Conservation (phyloP, 2,329 filamentous ascomycete genomes). For the Paramyrothecium roridum region DNA sequence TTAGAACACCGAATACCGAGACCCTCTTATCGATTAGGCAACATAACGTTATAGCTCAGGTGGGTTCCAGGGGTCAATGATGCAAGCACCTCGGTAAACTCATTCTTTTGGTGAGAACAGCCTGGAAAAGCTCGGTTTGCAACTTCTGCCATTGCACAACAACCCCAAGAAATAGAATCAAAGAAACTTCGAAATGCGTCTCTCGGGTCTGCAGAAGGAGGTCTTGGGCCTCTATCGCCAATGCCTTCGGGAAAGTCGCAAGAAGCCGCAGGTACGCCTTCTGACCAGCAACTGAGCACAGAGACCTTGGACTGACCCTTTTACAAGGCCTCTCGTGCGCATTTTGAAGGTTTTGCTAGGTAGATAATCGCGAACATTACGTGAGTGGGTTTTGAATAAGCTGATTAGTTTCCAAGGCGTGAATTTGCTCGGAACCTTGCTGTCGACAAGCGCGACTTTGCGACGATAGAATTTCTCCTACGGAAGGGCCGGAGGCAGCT, state of each 20-base stretch:
- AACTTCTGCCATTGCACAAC: not conserved
- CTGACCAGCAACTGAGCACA: not conserved
- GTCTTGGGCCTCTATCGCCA: conserved; percentile 82
- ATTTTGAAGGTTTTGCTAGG: conserved; percentile 65
- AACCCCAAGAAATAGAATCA: not conserved
- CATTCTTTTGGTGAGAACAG: not conserved
- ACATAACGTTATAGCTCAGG: too few relatives aligned
- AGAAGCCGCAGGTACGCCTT: conserved; percentile 67
- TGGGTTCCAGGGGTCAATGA: too few relatives aligned
- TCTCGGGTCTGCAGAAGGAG: conserved; percentile 88
- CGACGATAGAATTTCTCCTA: conserved; percentile 79
- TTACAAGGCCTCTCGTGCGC: conserved; percentile 49
- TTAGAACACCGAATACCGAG: not conserved
- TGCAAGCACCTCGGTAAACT: not conserved
- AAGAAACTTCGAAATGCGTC: conserved; percentile 20
- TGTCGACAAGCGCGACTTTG: conserved; percentile 81
- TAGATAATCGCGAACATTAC: conserved; percentile 27
- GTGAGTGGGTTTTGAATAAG: not conserved
- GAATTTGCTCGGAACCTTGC: conserved; percentile 72
- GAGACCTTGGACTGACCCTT: conserved; percentile 8
- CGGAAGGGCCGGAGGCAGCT: conserved; percentile 79
- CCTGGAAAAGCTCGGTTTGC: too few relatives aligned
- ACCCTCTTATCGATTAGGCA: not conserved
- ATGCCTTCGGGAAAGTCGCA: conserved; percentile 76
- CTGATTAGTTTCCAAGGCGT: conserved; percentile 38